These are phyloP conservation scores for Neostapfia colusana DNA, from an alignment of 176 grass and related monocot species.

Conservation along the genomic window DNA sequence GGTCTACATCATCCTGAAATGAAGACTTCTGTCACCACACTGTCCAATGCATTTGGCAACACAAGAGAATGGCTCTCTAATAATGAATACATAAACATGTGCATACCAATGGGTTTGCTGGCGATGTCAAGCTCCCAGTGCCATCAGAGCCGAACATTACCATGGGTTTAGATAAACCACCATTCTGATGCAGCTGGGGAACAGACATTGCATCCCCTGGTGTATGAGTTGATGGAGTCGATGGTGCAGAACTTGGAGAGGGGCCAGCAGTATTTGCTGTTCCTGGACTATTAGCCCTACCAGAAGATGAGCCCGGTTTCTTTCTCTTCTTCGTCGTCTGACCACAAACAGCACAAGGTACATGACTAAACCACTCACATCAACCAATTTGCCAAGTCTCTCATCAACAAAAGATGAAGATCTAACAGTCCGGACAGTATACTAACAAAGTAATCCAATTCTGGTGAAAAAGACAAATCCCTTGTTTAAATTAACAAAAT, in stretches of 20 bases:
- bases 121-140: constrained; percentile 80
- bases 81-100: background rate
- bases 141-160: constrained; percentile 79
- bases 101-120: constrained; percentile 76
- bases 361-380: constrained; percentile 9
- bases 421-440: background rate
- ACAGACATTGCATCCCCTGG: constrained; percentile 88
- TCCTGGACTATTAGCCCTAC: constrained; percentile 85
- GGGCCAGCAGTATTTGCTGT: constrained; percentile 94
- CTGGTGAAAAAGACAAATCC: background rate
- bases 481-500: constrained; percentile 4
- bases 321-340: constrained; percentile 71
- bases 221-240: constrained; percentile 96
- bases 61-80: background rate
- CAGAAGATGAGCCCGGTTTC: constrained; percentile 74
- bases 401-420: constrained; percentile 25
- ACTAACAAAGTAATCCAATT: background rate
- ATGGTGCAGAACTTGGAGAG: constrained; percentile 95
- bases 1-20: constrained; percentile 90
- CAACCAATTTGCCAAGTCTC: constrained; percentile 9
- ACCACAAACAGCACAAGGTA: constrained; percentile 33
- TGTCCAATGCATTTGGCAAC: background rate
- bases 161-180: constrained; percentile 72
- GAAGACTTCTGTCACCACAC: constrained; percentile 20
- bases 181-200: constrained; percentile 76